Evolutionary conservation across 208 protist species (phyloP).

Genomic region (Borovskyia barvae): DNA sequence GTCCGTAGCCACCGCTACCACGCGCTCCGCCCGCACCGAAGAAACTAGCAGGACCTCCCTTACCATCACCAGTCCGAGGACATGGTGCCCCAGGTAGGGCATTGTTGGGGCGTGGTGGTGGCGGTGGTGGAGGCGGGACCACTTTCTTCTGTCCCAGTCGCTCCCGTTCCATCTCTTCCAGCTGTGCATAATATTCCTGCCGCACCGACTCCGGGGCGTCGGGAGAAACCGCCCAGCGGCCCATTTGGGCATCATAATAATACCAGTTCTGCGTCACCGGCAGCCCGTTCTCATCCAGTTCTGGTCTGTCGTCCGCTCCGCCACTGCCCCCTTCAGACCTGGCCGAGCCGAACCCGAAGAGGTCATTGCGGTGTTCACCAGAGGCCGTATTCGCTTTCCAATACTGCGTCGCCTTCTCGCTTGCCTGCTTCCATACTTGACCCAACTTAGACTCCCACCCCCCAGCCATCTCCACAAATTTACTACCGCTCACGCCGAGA

Average conservation of each 20-base stretch:
- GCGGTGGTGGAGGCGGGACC: conserved; percentile 30
- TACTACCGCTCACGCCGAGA: background rate
- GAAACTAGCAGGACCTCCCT: background rate
- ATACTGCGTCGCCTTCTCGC: conserved; percentile 28
- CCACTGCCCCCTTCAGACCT: background rate
- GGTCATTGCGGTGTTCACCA: conserved; percentile 7
- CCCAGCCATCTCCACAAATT: conserved; percentile 6
- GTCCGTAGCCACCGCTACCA: conserved; percentile 14
- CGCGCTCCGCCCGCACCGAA: conserved; percentile 7
- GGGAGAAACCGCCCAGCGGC: conserved; percentile 71
- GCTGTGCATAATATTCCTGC: conserved; percentile 56
- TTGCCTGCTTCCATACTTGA: conserved; percentile 22
- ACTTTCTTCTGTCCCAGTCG: conserved; percentile 41
- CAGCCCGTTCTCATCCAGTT: conserved; percentile 82
- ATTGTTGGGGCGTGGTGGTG: background rate
- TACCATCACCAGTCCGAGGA: background rate
- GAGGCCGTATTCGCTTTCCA: conserved; percentile 22
- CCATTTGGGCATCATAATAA: conserved; percentile 66
- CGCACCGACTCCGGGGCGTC: conserved; percentile 70
- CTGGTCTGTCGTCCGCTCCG: conserved; percentile 30
- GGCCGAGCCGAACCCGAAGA: conserved; percentile 18
- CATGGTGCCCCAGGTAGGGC: background rate
- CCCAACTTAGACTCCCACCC: conserved; percentile 25
- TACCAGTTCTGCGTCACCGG: conserved; percentile 84
- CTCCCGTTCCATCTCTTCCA: conserved; percentile 60